A percentile compares a stretch with the other conserved stretches of the same genome.
Evolutionary conservation across 257 asterid species (phyloP).

Genomic region (Scutellaria minor): DNA sequence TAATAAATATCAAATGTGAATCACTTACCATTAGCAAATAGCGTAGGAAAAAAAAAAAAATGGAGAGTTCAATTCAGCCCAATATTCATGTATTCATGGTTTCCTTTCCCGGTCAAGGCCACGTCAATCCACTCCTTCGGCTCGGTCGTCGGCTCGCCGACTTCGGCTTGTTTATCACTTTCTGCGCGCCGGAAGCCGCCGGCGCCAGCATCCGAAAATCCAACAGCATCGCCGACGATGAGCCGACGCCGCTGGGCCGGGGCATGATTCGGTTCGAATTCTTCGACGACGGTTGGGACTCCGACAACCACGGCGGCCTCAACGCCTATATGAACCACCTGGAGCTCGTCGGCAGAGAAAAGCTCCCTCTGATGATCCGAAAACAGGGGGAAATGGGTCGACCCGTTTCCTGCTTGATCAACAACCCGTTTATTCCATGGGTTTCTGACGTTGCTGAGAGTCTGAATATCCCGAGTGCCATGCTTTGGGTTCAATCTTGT

Average conservation of each 20-base stretch:
- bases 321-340: conserved; percentile 48
- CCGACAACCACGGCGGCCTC: neutral
- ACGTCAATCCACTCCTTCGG: conserved; percentile 74
- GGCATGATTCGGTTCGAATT: conserved; percentile 71
- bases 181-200: conserved; percentile 55
- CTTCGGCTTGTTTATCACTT: conserved; percentile 56
- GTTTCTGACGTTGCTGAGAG: conserved; percentile 66
- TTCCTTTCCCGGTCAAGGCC: conserved; percentile 74
- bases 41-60: neutral
- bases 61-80: conserved; percentile 35
- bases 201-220: conserved; percentile 51
- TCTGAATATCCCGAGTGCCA: conserved; percentile 57
- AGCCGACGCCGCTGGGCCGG: conserved; percentile 45
- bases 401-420: conserved; percentile 66
- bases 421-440: conserved; percentile 75
- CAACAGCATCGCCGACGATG: conserved; percentile 41
- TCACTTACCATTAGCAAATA: no score
- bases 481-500: conserved; percentile 79
- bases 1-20: no score
- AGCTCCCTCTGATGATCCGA: conserved; percentile 47
- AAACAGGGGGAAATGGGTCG: conserved; percentile 53
- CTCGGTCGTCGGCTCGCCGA: conserved; percentile 65
- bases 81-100: conserved; percentile 59
- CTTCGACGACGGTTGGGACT: conserved; percentile 59
- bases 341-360: conserved; percentile 50